Evolutionary conservation across 306 rosid genomes (phyloP), one percentile per base, ranked within the genome.

Genomic region (Quercus engelmannii): DNA sequence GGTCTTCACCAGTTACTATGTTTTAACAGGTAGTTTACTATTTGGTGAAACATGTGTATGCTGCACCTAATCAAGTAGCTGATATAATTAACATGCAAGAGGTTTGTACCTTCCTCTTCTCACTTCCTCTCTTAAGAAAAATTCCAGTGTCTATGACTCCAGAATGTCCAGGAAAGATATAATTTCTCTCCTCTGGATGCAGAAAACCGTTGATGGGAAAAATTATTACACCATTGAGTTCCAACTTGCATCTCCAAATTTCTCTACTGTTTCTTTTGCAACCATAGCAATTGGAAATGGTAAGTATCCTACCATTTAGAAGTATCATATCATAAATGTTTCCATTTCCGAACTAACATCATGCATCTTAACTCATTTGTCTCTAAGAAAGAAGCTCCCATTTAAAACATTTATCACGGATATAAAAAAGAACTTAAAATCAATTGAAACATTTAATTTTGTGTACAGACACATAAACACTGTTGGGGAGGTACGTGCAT

Each of bases 231-330:
- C 96, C 69, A 55, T 91, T 59, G 99, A 93, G 83, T 96, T 84
- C 76, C 84, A 87, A 80, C 94, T 96, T 75, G 59, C 83, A 56
- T 90, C 99, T 31, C 89, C 83, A 30, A 91, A 89, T 81, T 95
- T 77, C 33, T 78, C 91, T 3, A 85, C 92, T 81, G 89, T 87
- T 79, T 75, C 97, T 28, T 90, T 95, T 76, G 87, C 97, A 73
- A 90, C 97, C 79, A 84, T 96, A 67, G 98, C 97, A 21, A 85
- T 96, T 86, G 98, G 89, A 85, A 96, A 93, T 65, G 99, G 99
- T 90, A 57, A 86, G 90, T 68, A 65, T 54, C 61, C 13, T 25
- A 6, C 51, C 76, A 62, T 76, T 17, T 75, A 49, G 38, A 52
- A 62, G 38, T 59, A 21, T 19, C 14, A 7, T 26, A 46, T 54